Percentiles rank a stretch among this genome's conserved stretches.
Conservation (phyloP, 129 eudicot species). For the Saussurea involucrata region DNA sequence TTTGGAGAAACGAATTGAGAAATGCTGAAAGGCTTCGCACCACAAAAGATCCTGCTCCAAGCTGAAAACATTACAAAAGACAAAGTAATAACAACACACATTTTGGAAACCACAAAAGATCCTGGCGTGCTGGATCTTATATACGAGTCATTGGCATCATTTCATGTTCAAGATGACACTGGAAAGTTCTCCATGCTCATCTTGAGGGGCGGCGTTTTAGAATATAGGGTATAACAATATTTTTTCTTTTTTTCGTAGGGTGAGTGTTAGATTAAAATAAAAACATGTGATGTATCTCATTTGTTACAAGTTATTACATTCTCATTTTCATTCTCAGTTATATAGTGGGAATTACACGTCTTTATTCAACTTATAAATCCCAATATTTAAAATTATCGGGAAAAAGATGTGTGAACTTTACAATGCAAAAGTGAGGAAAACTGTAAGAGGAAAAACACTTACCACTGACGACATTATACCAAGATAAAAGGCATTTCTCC, state of each 20-base stretch:
- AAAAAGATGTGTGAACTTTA: neutral
- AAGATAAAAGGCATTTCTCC: conserved; percentile 62
- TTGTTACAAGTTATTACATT: too few species aligned
- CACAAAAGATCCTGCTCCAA: conserved; percentile 74
- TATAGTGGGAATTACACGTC: neutral
- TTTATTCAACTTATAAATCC: neutral
- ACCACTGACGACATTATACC: conserved; percentile 57
- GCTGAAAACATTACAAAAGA: conserved; percentile 36
- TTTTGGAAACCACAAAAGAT: neutral
- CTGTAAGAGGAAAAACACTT: conserved; percentile 18
- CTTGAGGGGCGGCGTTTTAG: too few species aligned
- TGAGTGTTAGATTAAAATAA: too few species aligned
- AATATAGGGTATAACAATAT: too few species aligned
- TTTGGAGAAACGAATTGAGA: conserved; percentile 60
- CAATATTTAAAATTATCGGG: neutral
- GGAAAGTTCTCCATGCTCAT: too few species aligned
- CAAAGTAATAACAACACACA: neutral
- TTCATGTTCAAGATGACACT: too few species aligned
- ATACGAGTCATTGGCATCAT: neutral
- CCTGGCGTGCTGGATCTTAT: neutral
- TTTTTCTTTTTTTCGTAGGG: too few species aligned
- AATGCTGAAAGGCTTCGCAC: conserved; percentile 49
- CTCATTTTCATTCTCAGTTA: too few species aligned
- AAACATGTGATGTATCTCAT: too few species aligned
- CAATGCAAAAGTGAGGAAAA: neutral